A percentile compares a stretch with the other conserved stretches of the same genome.
phyloP scores from a whole-genome alignment of 208 protist genomes.

The Wallacemonas sp. region DNA sequence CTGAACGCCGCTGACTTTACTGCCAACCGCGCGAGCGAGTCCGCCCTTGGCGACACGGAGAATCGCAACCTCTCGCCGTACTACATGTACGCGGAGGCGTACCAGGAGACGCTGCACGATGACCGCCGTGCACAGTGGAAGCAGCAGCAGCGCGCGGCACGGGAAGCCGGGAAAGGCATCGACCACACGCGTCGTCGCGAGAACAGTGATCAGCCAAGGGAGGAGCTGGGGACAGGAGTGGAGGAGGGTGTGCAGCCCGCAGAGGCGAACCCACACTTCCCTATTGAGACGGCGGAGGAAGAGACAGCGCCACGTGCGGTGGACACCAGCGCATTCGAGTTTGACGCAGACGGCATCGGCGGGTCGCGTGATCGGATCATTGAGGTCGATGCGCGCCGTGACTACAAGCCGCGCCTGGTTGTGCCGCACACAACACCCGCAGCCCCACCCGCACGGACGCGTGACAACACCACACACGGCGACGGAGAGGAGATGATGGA shows the following conservation, averaged over 20 bases:
- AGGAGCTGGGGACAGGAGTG: slow-evolving; percentile 2
- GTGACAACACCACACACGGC: background rate
- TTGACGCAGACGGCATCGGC: background rate
- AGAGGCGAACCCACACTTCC: slow-evolving; percentile 71
- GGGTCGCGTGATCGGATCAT: slow-evolving; percentile 23
- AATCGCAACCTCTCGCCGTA: slow-evolving; percentile 50
- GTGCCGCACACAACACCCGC: background rate
- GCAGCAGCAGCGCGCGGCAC: background rate
- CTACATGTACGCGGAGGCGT: slow-evolving; percentile 61
- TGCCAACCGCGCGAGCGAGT: slow-evolving; percentile 17
- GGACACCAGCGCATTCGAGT: background rate
- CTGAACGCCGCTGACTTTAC: slow-evolving; percentile 19
- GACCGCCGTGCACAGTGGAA: background rate
- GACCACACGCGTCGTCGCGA: slow-evolving; percentile 5
- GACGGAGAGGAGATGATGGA: slow-evolving; percentile 19
- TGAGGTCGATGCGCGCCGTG: slow-evolving; percentile 39
- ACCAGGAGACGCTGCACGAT: slow-evolving; percentile 26
- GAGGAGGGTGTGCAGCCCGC: slow-evolving; percentile 25
- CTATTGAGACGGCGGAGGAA: slow-evolving; percentile 12
- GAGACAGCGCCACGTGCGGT: background rate
- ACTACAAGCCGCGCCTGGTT: slow-evolving; percentile 38
- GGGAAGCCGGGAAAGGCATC: slow-evolving; percentile 5
- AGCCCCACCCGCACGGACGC: background rate
- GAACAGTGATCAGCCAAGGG: background rate
- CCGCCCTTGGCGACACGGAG: slow-evolving; percentile 23